A percentile compares a stretch with the other conserved stretches of the same genome.
Evolutionary conservation across 2,329 filamentous ascomycete species (phyloP).

Genomic region (Metarhizium rileyi): DNA sequence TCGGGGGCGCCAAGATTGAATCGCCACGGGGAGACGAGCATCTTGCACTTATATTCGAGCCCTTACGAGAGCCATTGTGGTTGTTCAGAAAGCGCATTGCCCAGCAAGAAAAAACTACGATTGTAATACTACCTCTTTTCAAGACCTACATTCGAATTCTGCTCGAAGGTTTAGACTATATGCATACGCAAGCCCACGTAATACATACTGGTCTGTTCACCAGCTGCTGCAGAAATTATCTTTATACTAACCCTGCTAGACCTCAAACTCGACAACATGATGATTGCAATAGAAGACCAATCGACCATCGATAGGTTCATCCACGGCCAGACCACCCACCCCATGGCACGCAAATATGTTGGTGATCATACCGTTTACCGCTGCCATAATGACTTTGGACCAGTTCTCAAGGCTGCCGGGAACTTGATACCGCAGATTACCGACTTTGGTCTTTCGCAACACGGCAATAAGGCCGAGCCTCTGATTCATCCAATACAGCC

Average conservation of each 20-base stretch:
- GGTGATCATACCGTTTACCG: constrained; percentile 9
- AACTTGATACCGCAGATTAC: constrained; percentile 4
- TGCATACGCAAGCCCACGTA: constrained; percentile 32
- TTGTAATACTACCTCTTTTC: constrained; percentile 17
- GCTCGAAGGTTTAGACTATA: constrained; percentile 29
- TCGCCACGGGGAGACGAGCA: constrained; percentile 20
- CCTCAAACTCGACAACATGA: constrained; percentile 15
- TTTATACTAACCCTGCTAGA: constrained; percentile 6
- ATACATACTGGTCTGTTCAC: constrained; percentile 32
- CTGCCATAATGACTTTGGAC: constrained; percentile 12
- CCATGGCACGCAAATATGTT: constrained; percentile 9
- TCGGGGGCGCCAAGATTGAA: constrained; percentile 21
- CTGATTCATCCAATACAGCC: constrained; percentile 14
- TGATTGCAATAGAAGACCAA: constrained; percentile 14
- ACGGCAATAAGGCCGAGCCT: not conserved
- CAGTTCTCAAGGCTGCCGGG: not conserved
- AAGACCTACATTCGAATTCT: constrained; percentile 22
- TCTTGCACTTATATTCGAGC: constrained; percentile 25
- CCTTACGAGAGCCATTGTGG: constrained; percentile 28
- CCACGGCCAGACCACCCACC: constrained; percentile 5
- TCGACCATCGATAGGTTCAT: constrained; percentile 13
- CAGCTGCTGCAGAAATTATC: not conserved
- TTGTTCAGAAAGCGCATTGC: constrained; percentile 27
- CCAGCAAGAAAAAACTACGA: constrained; percentile 13
- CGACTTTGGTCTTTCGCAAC: constrained; percentile 3